Evolutionary conservation across 2,329 filamentous ascomycete genomes (phyloP), one percentile per base, ranked within the genome.

Genomic region (Lecanicillium sp.): DNA sequence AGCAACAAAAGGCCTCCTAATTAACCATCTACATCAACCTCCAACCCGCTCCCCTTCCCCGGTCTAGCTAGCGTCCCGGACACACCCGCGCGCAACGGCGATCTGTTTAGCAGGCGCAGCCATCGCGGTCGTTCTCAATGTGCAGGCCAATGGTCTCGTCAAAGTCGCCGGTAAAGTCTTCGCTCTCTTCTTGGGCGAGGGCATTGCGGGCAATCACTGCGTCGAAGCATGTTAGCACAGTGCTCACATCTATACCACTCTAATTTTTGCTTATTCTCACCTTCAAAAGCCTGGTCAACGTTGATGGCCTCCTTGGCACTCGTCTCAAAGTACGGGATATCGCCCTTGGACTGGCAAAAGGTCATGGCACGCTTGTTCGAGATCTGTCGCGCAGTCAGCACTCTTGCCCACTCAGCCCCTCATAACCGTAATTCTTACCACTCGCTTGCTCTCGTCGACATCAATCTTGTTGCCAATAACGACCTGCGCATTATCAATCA

Each of bases 401-500:
- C n/a, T n/a, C n/a, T n/a, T n/a, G 25, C 14, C 27, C 10, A 9
- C 17, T 47, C 15, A 37, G 35, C 33, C 29, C 18, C 20, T 25
- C 18, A n/a, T n/a, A n/a, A n/a, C n/a, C n/a, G n/a, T n/a, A n/a
- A n/a, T n/a, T n/a, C 74, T 52, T 59, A 85, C 84, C 72, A 92
- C 87, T 61, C 92, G 78, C 74, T 96, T 96, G 72, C 84, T 94
- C 68, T 97, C 92, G 61, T 96, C 92, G 33, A 96, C 83, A 68
- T 98, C 92, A 54, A 98, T 94, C 76, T 98, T 98, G 76, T 98
- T 98, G 42, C 92, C 92, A 43, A 98, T 78, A 29, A 98, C 92
- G 44, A 94, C 85, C 85, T 90, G 50, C 20, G 41, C 17, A 25
- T 5, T 25, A 43, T 61, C 37, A 60, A 49, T 25, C 35, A 34